Conservation (phyloP, 768 basidiomycete genomes). For the Lactifluus rugatus region DNA sequence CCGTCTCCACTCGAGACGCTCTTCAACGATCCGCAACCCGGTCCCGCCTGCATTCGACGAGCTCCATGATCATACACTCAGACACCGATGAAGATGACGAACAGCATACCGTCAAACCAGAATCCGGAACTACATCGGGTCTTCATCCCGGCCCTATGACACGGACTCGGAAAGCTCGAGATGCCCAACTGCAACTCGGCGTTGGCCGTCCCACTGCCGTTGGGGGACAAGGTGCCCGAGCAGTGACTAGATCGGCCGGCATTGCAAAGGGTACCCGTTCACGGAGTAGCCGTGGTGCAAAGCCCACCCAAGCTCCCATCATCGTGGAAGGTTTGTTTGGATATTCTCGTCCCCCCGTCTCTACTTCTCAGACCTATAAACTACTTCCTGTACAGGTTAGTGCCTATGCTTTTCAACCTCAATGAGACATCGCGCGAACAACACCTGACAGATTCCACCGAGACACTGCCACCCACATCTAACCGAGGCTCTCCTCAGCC, state of each 20-base stretch:
- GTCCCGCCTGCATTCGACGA: constrained; percentile 18
- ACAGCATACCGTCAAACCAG: constrained; percentile 22
- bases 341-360: not conserved
- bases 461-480: constrained; percentile 1
- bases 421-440: not conserved
- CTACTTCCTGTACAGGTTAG: constrained; percentile 1
- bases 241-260: constrained; percentile 50
- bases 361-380: not conserved
- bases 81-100: constrained; percentile 18
- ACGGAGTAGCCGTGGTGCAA: constrained; percentile 41
- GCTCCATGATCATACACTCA: constrained; percentile 19
- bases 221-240: constrained; percentile 58
- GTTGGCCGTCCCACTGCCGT: constrained; percentile 59
- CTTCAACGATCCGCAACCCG: constrained; percentile 8
- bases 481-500: not conserved
- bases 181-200: constrained; percentile 58
- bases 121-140: constrained; percentile 20
- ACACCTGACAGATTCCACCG: not conserved
- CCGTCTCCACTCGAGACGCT: constrained; percentile 2
- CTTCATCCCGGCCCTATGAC: constrained; percentile 25
- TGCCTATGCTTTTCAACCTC: not conserved
- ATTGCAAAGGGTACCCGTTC: constrained; percentile 39
- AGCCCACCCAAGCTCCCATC: constrained; percentile 48
- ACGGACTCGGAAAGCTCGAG: constrained; percentile 62
- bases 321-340: constrained; percentile 35